Evolutionary conservation across 306 rosid species (phyloP).

Genomic region (Canavalia ensiformis): DNA sequence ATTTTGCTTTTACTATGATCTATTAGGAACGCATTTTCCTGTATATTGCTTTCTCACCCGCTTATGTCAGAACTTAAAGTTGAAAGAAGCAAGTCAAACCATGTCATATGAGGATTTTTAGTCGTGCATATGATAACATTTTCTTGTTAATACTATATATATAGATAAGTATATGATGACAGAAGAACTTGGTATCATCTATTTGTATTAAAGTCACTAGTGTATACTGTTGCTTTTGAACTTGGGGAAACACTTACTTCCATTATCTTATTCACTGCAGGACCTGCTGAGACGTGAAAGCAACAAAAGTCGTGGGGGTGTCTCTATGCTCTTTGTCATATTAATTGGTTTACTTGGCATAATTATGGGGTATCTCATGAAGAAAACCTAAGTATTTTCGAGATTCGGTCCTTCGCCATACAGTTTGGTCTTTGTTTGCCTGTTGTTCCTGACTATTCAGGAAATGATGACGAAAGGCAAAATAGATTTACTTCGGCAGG

Average conservation of each 20-base stretch:
- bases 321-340: slow-evolving; percentile 68
- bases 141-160: neutral
- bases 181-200: neutral
- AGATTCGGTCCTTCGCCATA: slow-evolving; percentile 41
- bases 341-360: slow-evolving; percentile 73
- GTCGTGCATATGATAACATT: neutral
- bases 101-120: neutral
- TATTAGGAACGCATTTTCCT: slow-evolving; percentile 34
- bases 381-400: slow-evolving; percentile 59
- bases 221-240: slow-evolving; percentile 30
- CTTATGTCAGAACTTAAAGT: slow-evolving; percentile 22
- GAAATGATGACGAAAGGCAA: slow-evolving; percentile 61
- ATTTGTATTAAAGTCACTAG: slow-evolving; percentile 19
- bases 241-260: slow-evolving; percentile 17
- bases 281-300: slow-evolving; percentile 78
- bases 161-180: neutral
- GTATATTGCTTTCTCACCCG: slow-evolving; percentile 11
- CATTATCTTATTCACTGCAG: slow-evolving; percentile 57
- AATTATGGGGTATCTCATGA: slow-evolving; percentile 78
- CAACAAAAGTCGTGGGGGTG: slow-evolving; percentile 67
- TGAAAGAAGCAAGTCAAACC: neutral
- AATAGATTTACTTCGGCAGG: slow-evolving; percentile 52
- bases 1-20: neutral
- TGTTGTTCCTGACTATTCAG: slow-evolving; percentile 53
- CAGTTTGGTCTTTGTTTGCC: slow-evolving; percentile 49